Evolutionary conservation across 2,329 filamentous ascomycete genomes (phyloP), one percentile per base, ranked within the genome.

Genomic region (Pseudogymnoascus pannorum): DNA sequence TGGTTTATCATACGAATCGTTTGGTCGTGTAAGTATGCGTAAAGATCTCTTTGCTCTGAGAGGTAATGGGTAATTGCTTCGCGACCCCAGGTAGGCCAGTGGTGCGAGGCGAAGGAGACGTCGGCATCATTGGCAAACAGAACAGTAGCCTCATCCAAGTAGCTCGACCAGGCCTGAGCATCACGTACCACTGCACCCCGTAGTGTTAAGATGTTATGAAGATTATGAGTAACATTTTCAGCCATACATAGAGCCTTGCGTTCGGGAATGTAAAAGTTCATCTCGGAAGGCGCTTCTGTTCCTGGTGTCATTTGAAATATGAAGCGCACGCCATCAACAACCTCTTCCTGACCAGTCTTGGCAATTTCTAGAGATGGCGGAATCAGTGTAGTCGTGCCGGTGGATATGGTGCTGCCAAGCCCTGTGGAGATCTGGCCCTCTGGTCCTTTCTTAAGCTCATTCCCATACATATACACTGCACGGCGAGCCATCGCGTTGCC

Each of bases 181-280:
- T 78, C 76, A 9, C 76, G 69, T 2, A 78, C 76, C 4, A 67
- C 65, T 2, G 75, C 75, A 2, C 76, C 77, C 1, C 76, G 72
- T 12, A 77, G 68, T 0, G 76, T 78, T 5, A 72, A 63, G 61
- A 78, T 73, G 62, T 78, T 78, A 64, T 78, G 76, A 61, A 78
- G 64, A 12, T 65, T 69, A 60, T 78, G 72, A 1, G 74, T 77
- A 2, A 74, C 73, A 29, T 66, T 70, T 64, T 78, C 76, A 0
- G 75, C 68, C 8, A 75, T 70, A 60, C 68, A 75, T 0, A 79
- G 65, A 1, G 76, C 74, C 5, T 64, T 64, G 35, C 71, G 66
- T 6, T 74, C 63, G 3, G 76, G 75, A 40, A 78, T 74, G 58
- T 72, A 71, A 44, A 78, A 70, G 61, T 76, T 75, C 63, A 79